A percentile compares a stretch with the other conserved stretches of the same genome.
Evolutionary conservation across 306 rosid genomes (phyloP).

Genomic region (Cucumis sativus): Cucumber_9930_V3 NC_026659.2:23106501-23107000

Average conservation of each 20-base stretch:
- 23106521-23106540: constrained; percentile 60
- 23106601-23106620: constrained; percentile 71
- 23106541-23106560: constrained; percentile 75
- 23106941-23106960: constrained; percentile 43
- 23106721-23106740: constrained; percentile 70
- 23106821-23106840: constrained; percentile 50
- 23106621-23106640: constrained; percentile 58
- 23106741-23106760: constrained; percentile 78
- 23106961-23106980: constrained; percentile 74
- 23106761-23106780: constrained; percentile 57
- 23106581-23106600: constrained; percentile 82
- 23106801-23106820: constrained; percentile 52
- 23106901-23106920: constrained; percentile 35
- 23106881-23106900: constrained; percentile 49
- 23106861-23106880: constrained; percentile 65
- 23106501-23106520: constrained; percentile 92
- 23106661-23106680: constrained; percentile 72
- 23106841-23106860: constrained; percentile 50
- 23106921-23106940: constrained; percentile 38
- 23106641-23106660: constrained; percentile 72
- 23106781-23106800: constrained; percentile 51
- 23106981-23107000: constrained; percentile 13
- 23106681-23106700: constrained; percentile 83
- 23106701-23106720: constrained; percentile 89
- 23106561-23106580: constrained; percentile 58